Base-by-base conservation (phyloP, 2,329 filamentous ascomycete genomes). In the Sporothrix euskadiensis region DNA sequence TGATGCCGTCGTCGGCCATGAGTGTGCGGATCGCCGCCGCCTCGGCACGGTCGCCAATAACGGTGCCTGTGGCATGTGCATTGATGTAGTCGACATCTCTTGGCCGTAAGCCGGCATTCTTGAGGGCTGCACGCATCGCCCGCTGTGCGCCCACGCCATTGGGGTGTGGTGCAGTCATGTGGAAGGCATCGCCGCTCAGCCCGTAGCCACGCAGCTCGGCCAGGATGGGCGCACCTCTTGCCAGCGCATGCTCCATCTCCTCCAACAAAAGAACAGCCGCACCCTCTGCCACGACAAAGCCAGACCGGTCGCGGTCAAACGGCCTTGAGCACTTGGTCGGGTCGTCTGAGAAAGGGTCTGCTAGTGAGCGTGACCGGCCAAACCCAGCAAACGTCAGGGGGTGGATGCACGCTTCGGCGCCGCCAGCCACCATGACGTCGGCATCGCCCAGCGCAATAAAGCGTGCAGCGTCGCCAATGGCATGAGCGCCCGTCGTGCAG, bases 401-500 rank as follows among this genome's bases (percentile, higher is more conserved):
- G 80, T 99, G 95, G 73, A 99, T 95, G 81, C 96, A 99, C 0
- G 95, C 94, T 82, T 99, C 96, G 9, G 95, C 90, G 39, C 95
- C 95, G 57, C 96, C 96, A n/a, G 96, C 94, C 9, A 99, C 83
- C 94, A 99, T 98, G 72, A 98, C 91, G 81, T 97, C 88, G 63
- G 95, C 95, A 80, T 98, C 95, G 7, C 94, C 94, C 79, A 90
- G 91, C n/a, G 91, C 89, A 75, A 99, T 95, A 80, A 98, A 93
- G 22, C 95, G 90, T n/a, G 92, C 91, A 6, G 96, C 96, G 81
- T 99, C 96, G 22, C 95, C 96, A 69, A 99, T 91, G 1, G 94
- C 94, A 83, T 99, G 96, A 0, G 95, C 93, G 12, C 96, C 96
- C 0, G 96, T 99, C 0, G 96, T 98, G 81, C 96, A 99, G 73